Conservation (phyloP, 495 filamentous ascomycete species). For the Glarea lozoyensis region DNA sequence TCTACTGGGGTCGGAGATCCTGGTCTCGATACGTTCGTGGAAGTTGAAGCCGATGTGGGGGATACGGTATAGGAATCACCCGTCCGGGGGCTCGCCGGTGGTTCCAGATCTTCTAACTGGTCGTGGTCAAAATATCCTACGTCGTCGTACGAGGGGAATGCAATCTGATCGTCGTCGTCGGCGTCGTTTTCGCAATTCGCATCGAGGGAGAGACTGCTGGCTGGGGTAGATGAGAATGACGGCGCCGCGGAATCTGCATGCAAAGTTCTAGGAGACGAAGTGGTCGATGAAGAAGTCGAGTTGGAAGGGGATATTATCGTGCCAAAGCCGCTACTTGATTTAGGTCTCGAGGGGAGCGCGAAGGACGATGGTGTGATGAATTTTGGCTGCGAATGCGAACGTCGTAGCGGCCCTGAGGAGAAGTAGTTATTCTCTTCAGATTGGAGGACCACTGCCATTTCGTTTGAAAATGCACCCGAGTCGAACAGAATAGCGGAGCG, state of each 20-base stretch:
- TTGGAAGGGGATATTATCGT: slow-evolving; percentile 11
- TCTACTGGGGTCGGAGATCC: slow-evolving; percentile 33
- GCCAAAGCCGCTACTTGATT: slow-evolving; percentile 12
- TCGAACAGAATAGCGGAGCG: no score
- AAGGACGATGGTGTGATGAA: slow-evolving; percentile 13
- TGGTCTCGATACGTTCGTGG: slow-evolving; percentile 35
- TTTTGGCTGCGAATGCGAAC: slow-evolving; percentile 18
- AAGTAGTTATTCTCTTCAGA: slow-evolving; percentile 18
- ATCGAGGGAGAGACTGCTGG: slow-evolving; percentile 54
- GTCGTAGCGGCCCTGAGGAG: slow-evolving; percentile 12
- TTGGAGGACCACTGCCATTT: slow-evolving; percentile 14
- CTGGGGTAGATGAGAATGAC: slow-evolving; percentile 34
- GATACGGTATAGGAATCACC: slow-evolving; percentile 36
- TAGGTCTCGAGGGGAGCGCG: slow-evolving; percentile 11
- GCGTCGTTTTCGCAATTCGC: slow-evolving; percentile 38
- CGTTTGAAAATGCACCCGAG: no score
- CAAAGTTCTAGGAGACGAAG: slow-evolving; percentile 16
- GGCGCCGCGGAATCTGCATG: slow-evolving; percentile 19
- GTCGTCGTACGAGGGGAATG: slow-evolving; percentile 51
- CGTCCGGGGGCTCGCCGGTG: slow-evolving; percentile 33
- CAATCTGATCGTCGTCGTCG: slow-evolving; percentile 40
- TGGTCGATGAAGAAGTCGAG: slow-evolving; percentile 10
- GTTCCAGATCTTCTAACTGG: slow-evolving; percentile 36
- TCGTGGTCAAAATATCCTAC: slow-evolving; percentile 37
- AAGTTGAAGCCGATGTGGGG: slow-evolving; percentile 33